Evolutionary conservation across 768 basidiomycete genomes (phyloP).

Genomic region (Leccinum rimulosum): DNA sequence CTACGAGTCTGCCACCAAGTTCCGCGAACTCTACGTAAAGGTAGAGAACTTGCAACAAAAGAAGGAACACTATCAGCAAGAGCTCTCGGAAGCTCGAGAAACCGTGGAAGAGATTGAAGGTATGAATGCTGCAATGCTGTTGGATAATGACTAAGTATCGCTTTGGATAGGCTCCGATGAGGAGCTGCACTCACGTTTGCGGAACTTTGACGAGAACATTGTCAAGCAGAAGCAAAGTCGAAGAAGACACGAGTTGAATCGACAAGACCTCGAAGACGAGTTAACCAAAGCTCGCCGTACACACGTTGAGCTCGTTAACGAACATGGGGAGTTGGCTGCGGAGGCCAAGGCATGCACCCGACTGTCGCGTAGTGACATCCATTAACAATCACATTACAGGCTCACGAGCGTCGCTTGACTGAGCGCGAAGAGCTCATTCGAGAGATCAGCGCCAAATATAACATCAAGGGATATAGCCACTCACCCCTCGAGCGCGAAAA

Average conservation of each 20-base stretch:
- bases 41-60: constrained; percentile 61
- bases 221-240: constrained; percentile 48
- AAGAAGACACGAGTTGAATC: constrained; percentile 45
- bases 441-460: constrained; percentile 62
- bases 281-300: constrained; percentile 44
- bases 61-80: constrained; percentile 57
- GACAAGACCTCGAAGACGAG: constrained; percentile 63
- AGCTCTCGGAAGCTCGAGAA: constrained; percentile 59
- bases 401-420: constrained; percentile 64
- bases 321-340: constrained; percentile 67
- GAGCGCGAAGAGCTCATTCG: constrained; percentile 75
- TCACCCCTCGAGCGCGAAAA: constrained; percentile 69
- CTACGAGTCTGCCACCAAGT: constrained; percentile 79
- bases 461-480: constrained; percentile 72
- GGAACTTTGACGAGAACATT: constrained; percentile 61
- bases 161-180: constrained; percentile 61
- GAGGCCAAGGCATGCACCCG: constrained; percentile 61
- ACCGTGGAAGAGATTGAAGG: constrained; percentile 69
- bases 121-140: constrained; percentile 15
- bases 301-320: constrained; percentile 55
- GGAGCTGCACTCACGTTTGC: constrained; percentile 56
- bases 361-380: not conserved
- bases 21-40: constrained; percentile 79
- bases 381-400: constrained; percentile 39
- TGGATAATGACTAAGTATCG: not conserved